These are phyloP conservation scores for Paramyrothecium sp. DNA, from an alignment of 2,329 filamentous ascomycete genomes.

Conservation along the genomic window DNA sequence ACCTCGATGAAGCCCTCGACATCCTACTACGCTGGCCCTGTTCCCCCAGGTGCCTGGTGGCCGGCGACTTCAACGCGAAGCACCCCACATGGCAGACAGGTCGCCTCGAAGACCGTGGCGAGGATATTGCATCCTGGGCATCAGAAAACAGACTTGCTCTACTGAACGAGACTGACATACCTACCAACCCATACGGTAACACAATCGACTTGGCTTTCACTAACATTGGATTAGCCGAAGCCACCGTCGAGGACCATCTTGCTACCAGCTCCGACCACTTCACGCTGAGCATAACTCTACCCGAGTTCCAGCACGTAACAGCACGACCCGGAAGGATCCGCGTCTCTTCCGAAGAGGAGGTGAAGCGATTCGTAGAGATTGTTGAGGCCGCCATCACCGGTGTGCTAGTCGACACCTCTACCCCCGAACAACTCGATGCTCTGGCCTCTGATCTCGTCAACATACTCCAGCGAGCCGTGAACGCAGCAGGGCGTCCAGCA, in stretches of 20 bases:
- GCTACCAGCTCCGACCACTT: constrained; percentile 15
- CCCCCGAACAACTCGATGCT: constrained; percentile 5
- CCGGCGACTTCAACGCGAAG: constrained; percentile 16
- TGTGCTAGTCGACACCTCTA: constrained; percentile 5
- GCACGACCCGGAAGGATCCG: constrained; percentile 8
- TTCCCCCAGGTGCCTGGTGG: constrained; percentile 10
- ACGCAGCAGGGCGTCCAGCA: constrained; percentile 2
- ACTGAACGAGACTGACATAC: constrained; percentile 11
- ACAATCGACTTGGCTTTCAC: constrained; percentile 1
- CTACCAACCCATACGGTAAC: constrained; percentile 15
- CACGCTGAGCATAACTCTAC: constrained; percentile 10
- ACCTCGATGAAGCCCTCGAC: constrained; percentile 8
- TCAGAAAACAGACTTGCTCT: constrained; percentile 9
- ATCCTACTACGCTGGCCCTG: constrained; percentile 4
- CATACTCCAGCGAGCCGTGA: constrained; percentile 8
- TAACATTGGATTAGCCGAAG: constrained; percentile 10
- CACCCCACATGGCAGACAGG: constrained; percentile 13
- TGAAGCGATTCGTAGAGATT: constrained; percentile 10
- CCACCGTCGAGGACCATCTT: constrained; percentile 11
- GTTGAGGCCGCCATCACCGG: constrained; percentile 5
- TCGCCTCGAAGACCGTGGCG: constrained; percentile 4
- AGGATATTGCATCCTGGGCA: constrained; percentile 11
- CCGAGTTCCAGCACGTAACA: constrained; percentile 2
- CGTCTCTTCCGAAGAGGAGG: constrained; percentile 11
- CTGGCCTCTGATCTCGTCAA: constrained; percentile 6